Evolutionary conservation across 2,329 filamentous ascomycete species (phyloP), one percentile per base, ranked within the genome.

Genomic region (Cladophialophora psammophila): DNA sequence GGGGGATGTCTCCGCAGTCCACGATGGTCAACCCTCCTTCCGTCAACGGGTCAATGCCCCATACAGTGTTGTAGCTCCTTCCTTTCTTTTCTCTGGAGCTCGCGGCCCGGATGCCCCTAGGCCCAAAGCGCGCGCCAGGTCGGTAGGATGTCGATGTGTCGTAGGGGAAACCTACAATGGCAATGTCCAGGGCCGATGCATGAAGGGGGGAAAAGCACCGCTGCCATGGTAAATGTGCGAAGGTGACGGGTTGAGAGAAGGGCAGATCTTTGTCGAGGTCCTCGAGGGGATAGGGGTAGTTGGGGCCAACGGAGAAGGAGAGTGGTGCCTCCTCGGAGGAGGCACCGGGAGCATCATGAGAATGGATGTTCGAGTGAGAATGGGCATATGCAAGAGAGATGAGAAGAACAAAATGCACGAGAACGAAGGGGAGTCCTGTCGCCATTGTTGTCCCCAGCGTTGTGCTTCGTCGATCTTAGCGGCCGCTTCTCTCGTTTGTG

Each of bases 1-100:
- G 91, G 0, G 91, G 91, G 57, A 94, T 92, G 75, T 94, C 91
- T 67, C 92, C 92, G 76, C 92, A 95, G 77, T 95, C 92, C 1
- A 95, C 80, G 2, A 95, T 87, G 48, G 86, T 92, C 6, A 69
- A 57, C 26, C 64, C 10, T 72, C 67, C 15, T 61, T 67, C 63
- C 71, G 69, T 35, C 38, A 74, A 73, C 2, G 75, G 75, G 60
- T 77, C 72, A 1, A 76, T 63, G 3, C 67, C 72, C 74, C 72
- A 75, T 13, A 74, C 66, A 5, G 72, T 71, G 54, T 75, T 75
- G 65, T 75, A 76, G 67, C 72, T 73, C 9, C 75, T 70, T 35
- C 74, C 72, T 40, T 74, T 74, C 54, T 75, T 74, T 56, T 77
- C 74, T 15, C 74, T 73, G 1, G 72, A 72, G 4, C 72, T 75